These are phyloP conservation scores for Dioszegia crocea DNA, from an alignment of 768 basidiomycete species.

Conservation along the genomic window DNA sequence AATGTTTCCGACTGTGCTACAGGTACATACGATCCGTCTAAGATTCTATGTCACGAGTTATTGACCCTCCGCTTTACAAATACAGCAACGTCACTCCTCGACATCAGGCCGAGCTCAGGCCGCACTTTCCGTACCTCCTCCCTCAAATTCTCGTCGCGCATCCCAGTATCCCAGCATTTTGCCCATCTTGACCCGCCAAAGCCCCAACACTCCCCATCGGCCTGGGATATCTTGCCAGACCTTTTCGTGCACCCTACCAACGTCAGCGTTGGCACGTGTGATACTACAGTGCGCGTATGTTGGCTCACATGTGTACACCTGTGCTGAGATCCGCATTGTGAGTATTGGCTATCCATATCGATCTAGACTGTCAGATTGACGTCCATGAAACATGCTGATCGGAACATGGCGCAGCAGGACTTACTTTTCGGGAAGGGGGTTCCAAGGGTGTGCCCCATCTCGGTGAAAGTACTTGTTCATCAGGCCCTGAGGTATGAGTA, in stretches of 20 bases:
- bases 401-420: not conserved
- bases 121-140: not conserved
- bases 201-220: not conserved
- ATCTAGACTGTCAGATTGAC: too few relatives aligned
- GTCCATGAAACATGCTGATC: not conserved
- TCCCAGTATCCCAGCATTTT: slow-evolving; percentile 11
- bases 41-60: too few relatives aligned
- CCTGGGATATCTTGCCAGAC: not conserved
- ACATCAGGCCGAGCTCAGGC: too few relatives aligned
- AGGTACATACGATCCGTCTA: too few relatives aligned
- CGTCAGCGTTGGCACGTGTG: not conserved
- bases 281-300: too few relatives aligned
- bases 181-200: slow-evolving; percentile 11
- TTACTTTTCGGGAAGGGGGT: not conserved
- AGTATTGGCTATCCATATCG: too few relatives aligned
- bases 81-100: too few relatives aligned
- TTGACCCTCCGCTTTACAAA: too few relatives aligned
- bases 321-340: not conserved
- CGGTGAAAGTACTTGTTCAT: not conserved
- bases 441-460: not conserved
- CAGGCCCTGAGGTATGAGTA: not conserved
- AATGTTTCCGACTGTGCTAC: too few relatives aligned
- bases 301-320: not conserved
- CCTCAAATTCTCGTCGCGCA: not conserved
- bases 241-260: slow-evolving; percentile 12